A percentile compares a stretch with the other conserved stretches of the same genome.
phyloP scores from a whole-genome alignment of 495 filamentous ascomycete genomes.

The Podospora conica region DNA sequence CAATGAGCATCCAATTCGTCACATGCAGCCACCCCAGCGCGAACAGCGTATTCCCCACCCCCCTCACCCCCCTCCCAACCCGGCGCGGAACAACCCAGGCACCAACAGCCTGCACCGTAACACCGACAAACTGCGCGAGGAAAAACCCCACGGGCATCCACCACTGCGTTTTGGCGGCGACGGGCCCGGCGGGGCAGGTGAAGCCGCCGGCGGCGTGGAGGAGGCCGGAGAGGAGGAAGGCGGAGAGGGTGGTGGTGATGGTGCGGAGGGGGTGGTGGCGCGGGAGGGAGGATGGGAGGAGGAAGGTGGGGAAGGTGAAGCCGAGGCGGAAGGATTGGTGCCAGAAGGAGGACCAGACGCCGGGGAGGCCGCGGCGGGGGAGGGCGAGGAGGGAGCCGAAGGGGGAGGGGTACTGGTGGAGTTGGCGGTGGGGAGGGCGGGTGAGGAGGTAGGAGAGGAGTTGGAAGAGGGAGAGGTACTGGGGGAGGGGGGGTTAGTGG shows the following conservation, averaged over 20 bases:
- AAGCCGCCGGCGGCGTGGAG: constrained; percentile 56
- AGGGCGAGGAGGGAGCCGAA: constrained; percentile 55
- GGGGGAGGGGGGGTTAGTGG: too few relatives aligned
- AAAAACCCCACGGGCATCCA: constrained; percentile 47
- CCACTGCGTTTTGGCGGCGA: constrained; percentile 38
- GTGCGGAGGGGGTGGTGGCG: neutral
- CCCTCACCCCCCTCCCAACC: constrained; percentile 31
- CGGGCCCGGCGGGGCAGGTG: constrained; percentile 27
- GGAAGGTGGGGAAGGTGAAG: constrained; percentile 54
- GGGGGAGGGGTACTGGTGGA: constrained; percentile 60
- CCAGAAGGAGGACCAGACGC: constrained; percentile 83
- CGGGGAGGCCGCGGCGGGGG: constrained; percentile 60
- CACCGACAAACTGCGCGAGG: constrained; percentile 48
- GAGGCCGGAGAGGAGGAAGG: constrained; percentile 54
- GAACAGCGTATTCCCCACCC: constrained; percentile 47
- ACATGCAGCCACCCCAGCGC: constrained; percentile 51
- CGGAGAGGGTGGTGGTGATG: constrained; percentile 24
- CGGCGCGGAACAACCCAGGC: neutral
- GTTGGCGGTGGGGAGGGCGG: constrained; percentile 38
- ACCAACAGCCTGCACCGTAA: constrained; percentile 41
- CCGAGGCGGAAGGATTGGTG: constrained; percentile 77
- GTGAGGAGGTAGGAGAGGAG: constrained; percentile 44
- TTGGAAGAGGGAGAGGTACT: constrained; percentile 41
- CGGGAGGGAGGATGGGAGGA: constrained; percentile 23
- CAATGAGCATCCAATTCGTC: constrained; percentile 47